Evolutionary conservation across 768 basidiomycete species (phyloP), one percentile per base, ranked within the genome.

Genomic region (Boletus reticuloceps): DNA sequence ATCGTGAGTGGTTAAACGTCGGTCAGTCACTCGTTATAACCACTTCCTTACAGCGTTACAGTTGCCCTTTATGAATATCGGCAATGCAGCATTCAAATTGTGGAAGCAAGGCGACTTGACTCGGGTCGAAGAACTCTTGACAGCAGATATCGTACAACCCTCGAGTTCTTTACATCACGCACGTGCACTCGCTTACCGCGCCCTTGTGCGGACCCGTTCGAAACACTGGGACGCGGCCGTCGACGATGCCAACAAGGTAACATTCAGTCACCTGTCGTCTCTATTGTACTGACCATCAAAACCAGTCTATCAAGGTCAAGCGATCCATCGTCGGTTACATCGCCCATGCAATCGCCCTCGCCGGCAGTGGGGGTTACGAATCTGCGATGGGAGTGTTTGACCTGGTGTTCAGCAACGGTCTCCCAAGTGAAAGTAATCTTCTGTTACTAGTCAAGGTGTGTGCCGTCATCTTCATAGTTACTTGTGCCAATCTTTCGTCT

Each of bases 391-490:
- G 14, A 17, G 38, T 20, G 11, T 58, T 48, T 27, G 59, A 58
- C 31, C 49, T 54, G 25, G 47, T 36, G 9, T 58, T 54, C 31
- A 17, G 37, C 3, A 39, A 54, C 5, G 25, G 48, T 47, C 16
- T 27, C 12, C 20, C 40, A 8, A 25, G 4, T 6, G 56, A 54
- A 34, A 54, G 16, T 9, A 40, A 19, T 12, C 25, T 44, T 47
- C 41, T 60, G n/a, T 41, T 60, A 19, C 36, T 54, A 5, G 50
- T 60, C n/a, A 58, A 54, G 52, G 59, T 54, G 32, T 25, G 25
- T 6, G 4, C 10, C 6, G 0, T 20, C 22, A 13, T 45, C 11
- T 4, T 36, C 6, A 13, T 8, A 11, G n/a, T 22, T 22, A 17
- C 19, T 51, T 8, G 22, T 8, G 5, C 1, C 6, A 1, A n/a